These are phyloP conservation scores for Dorcoceras hygrometricum DNA, from an alignment of 257 asterid species.

Conservation along the genomic window DNA sequence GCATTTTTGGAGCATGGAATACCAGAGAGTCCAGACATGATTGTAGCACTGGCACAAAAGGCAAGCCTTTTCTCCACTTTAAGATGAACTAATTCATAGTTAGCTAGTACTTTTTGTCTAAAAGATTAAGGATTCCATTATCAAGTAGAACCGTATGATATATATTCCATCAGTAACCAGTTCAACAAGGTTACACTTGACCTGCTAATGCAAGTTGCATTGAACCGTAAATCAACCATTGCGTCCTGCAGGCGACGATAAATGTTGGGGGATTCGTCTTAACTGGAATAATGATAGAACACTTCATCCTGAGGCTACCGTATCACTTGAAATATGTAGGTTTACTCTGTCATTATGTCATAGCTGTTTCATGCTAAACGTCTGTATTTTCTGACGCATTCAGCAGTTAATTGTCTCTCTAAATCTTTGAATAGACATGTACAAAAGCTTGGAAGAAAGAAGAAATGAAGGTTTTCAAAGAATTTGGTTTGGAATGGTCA, in stretches of 20 bases:
- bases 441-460: slow-evolving; percentile 49
- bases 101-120: not conserved
- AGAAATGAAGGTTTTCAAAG: slow-evolving; percentile 45
- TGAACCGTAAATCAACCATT: not conserved
- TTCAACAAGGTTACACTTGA: not conserved
- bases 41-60: slow-evolving; percentile 67
- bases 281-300: slow-evolving; percentile 74
- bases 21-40: slow-evolving; percentile 55
- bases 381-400: slow-evolving; percentile 9
- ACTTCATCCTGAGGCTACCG: slow-evolving; percentile 82
- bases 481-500: slow-evolving; percentile 76
- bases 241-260: slow-evolving; percentile 56
- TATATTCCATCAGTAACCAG: not conserved
- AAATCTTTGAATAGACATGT: slow-evolving; percentile 43
- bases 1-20: slow-evolving; percentile 76
- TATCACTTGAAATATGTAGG: slow-evolving; percentile 76
- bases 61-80: slow-evolving; percentile 38
- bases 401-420: slow-evolving; percentile 2
- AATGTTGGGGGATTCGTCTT: slow-evolving; percentile 66
- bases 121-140: not conserved
- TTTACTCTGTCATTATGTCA: not conserved
- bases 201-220: not conserved
- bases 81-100: not conserved
- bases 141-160: not conserved
- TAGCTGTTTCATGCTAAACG: not conserved